A percentile compares a stretch with the other conserved stretches of the same genome.
phyloP scores from a whole-genome alignment of 768 basidiomycete genomes.

The Melanogaster broomeanus region DNA sequence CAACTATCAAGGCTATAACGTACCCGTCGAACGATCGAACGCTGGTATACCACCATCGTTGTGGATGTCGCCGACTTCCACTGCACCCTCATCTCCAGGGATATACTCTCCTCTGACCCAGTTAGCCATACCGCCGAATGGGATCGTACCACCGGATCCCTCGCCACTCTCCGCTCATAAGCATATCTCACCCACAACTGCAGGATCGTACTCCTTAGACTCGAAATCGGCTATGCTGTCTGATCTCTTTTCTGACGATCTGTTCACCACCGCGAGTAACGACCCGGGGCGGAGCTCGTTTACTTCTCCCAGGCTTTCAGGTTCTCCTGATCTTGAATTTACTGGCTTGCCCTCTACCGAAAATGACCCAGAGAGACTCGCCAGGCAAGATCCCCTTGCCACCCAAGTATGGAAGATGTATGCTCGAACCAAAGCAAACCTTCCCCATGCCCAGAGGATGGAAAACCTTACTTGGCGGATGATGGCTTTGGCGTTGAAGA shows the following conservation, averaged over 20 bases:
- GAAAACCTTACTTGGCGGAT: constrained; percentile 98
- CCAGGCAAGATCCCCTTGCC: constrained; percentile 87
- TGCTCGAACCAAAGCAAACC: constrained; percentile 81
- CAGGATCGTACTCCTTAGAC: constrained; percentile 47
- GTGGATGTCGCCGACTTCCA: constrained; percentile 78
- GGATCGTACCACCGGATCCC: constrained; percentile 30
- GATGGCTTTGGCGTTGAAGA: constrained; percentile 95
- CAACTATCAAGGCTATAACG: constrained; percentile 26
- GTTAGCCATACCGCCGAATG: constrained; percentile 36
- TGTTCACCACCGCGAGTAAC: constrained; percentile 43
- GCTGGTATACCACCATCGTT: constrained; percentile 69
- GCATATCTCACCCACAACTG: constrained; percentile 43
- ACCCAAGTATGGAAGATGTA: constrained; percentile 99
- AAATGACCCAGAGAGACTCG: constrained; percentile 62
- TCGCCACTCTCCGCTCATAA: constrained; percentile 38
- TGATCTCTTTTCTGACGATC: constrained; percentile 70
- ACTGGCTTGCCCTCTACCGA: constrained; percentile 41
- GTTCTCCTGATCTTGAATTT: constrained; percentile 67
- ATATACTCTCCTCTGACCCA: constrained; percentile 40
- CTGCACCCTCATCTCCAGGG: constrained; percentile 46
- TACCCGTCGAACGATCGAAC: constrained; percentile 50
- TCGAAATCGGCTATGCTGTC: constrained; percentile 65
- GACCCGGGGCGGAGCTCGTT: constrained; percentile 50
- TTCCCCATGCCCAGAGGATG: constrained; percentile 94
- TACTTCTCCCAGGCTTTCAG: constrained; percentile 65